A percentile compares a stretch with the other conserved stretches of the same genome.
Conservation (phyloP, 2,329 filamentous ascomycete species). For the Aspergillus tubingensis region DNA sequence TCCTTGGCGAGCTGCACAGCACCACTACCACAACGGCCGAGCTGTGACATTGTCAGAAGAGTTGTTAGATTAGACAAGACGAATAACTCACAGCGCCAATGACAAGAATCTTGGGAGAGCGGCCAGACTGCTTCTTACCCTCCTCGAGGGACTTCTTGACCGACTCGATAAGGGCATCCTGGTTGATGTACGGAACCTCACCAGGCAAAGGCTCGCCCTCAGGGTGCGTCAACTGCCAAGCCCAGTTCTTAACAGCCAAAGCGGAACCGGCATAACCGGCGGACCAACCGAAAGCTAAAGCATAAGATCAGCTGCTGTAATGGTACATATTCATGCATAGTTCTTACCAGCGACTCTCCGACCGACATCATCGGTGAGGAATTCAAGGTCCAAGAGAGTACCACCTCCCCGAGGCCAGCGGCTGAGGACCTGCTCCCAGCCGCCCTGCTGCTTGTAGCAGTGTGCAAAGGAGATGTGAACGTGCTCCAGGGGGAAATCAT, state of each 20-base stretch:
- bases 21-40: conserved; percentile 73
- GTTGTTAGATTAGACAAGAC: not conserved
- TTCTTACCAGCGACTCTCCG: conserved; percentile 52
- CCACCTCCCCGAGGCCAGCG: conserved; percentile 77
- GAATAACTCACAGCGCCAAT: conserved; percentile 66
- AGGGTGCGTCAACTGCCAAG: conserved; percentile 74
- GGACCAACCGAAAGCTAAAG: conserved; percentile 58
- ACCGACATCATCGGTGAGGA: conserved; percentile 72
- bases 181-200: conserved; percentile 63
- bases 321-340: not conserved
- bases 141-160: conserved; percentile 70
- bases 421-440: conserved; percentile 77
- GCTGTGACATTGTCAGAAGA: conserved; percentile 24
- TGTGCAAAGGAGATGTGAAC: conserved; percentile 72
- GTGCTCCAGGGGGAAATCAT: conserved; percentile 70
- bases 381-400: conserved; percentile 82
- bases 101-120: conserved; percentile 72
- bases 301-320: conserved; percentile 7
- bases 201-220: conserved; percentile 66
- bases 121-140: conserved; percentile 67
- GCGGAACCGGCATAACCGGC: conserved; percentile 76
- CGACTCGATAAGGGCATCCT: conserved; percentile 70
- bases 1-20: conserved; percentile 77
- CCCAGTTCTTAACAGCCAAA: conserved; percentile 77
- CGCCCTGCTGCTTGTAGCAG: conserved; percentile 74